Base-by-base conservation (phyloP, 352 stramenopile genomes). In the Globisporangium takayamanum region DNA sequence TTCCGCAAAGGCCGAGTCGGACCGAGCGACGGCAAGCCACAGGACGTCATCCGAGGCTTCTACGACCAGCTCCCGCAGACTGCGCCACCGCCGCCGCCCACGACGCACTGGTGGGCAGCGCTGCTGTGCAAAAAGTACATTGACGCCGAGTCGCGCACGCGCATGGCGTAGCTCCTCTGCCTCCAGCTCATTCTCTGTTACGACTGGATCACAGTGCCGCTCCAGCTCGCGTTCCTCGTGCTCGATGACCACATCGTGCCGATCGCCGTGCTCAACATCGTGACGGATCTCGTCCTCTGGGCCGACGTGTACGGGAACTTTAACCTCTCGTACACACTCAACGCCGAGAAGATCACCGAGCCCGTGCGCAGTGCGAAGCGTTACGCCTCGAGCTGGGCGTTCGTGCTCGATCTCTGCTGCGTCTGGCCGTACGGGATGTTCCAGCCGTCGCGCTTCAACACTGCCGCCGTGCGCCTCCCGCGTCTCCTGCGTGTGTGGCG, bases 1-100 rank as follows among this genome's bases (percentile, higher is more conserved):
- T 78, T 76, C 18, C 70, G 66, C 33, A 66, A 53, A 42, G 36
- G 50, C 22, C 63, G 62, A 20, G 60, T 59, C 46, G 60, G 50
- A n/a, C 63, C 72, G 2, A 66, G 65, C 15, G 50, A 70, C 14
- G 50, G 63, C 0, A 67, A 66, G 22, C 59, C 30, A 12, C 65
- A 54, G 1, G 77, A 86, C 45, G 71, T 63, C 18, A 85, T 87
- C 33, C 72, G 77, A 20, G 73, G 77, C 2, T 87, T 80, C 30
- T 86, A 86, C 22, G 68, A 87, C 14, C 68, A 76, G 28, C 68
- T 82, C 14, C 50, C 72, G 7, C 71, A 68, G 30, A 60, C 72
- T 5, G 57, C 63, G 3, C 54, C 58, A 1, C 63, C 65, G 2
- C 46, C 63, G 37, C 45, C 46, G 2, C 53, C 50, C 0, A 52